A percentile compares a stretch with the other conserved stretches of the same genome.
phyloP scores from a whole-genome alignment of 202 grass and related monocot genomes.

The Digitaria exilis region DNA sequence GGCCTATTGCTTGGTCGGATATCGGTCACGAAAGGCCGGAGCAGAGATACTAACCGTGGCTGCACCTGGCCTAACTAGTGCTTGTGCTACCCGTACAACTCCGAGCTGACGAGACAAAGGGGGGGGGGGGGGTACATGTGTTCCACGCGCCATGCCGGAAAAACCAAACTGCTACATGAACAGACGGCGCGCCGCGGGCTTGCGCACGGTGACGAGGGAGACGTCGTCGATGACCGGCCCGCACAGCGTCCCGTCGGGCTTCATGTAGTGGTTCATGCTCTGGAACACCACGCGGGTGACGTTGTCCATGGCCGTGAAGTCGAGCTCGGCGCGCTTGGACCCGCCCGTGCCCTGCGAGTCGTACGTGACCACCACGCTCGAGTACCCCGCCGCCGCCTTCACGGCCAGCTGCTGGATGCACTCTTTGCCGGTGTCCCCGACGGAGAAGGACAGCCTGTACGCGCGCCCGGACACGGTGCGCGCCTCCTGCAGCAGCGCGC shows the following conservation, averaged over 20 bases:
- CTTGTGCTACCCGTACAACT: neutral
- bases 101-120: neutral
- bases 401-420: conserved; percentile 54
- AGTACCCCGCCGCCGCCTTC: conserved; percentile 56
- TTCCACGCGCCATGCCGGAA: neutral
- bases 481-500: conserved; percentile 65
- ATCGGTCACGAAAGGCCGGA: neutral
- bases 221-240: conserved; percentile 69
- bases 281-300: conserved; percentile 66
- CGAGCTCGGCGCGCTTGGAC: conserved; percentile 45
- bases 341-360: conserved; percentile 64
- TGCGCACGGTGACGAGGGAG: conserved; percentile 41
- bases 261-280: conserved; percentile 65
- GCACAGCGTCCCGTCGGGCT: conserved; percentile 75
- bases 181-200: neutral
- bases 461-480: conserved; percentile 39
- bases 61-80: neutral
- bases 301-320: conserved; percentile 46
- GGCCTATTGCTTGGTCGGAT: neutral
- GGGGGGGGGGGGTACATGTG: neutral
- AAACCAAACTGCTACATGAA: conserved; percentile 15
- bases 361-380: conserved; percentile 43
- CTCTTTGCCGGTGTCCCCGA: conserved; percentile 64
- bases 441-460: conserved; percentile 66
- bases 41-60: neutral